Evolutionary conservation across 2,329 filamentous ascomycete species (phyloP), one percentile per base, ranked within the genome.

Genomic region (Aspergillus ochraceoroseus): DNA sequence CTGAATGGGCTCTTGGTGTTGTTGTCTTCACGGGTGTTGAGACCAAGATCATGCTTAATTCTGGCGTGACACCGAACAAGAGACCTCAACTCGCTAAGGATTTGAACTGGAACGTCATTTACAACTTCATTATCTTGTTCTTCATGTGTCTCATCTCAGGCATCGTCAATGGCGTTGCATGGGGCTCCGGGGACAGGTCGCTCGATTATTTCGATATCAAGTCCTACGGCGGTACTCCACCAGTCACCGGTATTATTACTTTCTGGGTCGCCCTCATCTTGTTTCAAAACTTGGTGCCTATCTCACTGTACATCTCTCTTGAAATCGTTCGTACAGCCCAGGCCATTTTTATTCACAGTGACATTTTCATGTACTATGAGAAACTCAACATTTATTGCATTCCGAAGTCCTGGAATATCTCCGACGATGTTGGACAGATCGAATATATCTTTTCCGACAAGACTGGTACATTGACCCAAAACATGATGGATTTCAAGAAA

Each of bases 401-500:
- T 7, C 92, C 94, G 4, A 96, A 96, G 60, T 88, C 89, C 0
- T 98, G 92, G 92, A 98, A 96, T 61, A 96, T 98, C 35, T 96
- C 90, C 1, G 92, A 98, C 59, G 94, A 98, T 56, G 75, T 98
- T 32, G 92, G 92, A 8, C 92, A 98, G 67, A 95, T 98, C 48
- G 92, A 96, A 66, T 98, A 96, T 70, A 95, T 98, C 52, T 98
- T 98, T 66, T 95, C 87, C 0, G 87, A 94, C 72, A 94, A 94
- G 68, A 94, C 87, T 0, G 87, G 87, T 43, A 94, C 87, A 2
- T 69, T 94, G 49, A 94, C 87, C 0, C 87, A 94, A 57, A 94
- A 94, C 61, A 85, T 94, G 38, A 94, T 94, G 92, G 94, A 98
- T 64, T 98, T 96, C 77, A 98, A 96, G 66, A 98, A 98, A 66